Evolutionary conservation across 805 yeast species (phyloP).

Genomic region (Saccharomycopsis javanensis): DNA sequence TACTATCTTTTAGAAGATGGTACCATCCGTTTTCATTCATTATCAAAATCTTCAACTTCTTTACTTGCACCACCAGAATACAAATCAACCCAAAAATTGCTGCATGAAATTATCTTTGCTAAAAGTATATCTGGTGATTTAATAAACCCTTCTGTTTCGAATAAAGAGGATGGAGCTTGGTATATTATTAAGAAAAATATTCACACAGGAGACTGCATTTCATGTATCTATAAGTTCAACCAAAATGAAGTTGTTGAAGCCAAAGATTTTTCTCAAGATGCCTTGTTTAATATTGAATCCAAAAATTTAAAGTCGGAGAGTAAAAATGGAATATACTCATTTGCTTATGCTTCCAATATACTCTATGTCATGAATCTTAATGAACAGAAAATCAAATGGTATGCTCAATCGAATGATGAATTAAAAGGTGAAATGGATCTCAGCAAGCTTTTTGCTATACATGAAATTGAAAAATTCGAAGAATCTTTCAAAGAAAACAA

Average conservation of each 20-base stretch:
- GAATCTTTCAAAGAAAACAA: background rate
- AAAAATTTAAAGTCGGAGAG: background rate
- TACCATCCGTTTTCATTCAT: background rate
- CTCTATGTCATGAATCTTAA: background rate
- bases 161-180: background rate
- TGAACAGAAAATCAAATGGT: background rate
- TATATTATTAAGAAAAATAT: background rate
- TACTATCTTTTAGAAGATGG: slow-evolving; percentile 1
- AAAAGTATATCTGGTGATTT: background rate
- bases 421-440: background rate
- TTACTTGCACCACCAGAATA: background rate
- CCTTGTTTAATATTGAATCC: background rate
- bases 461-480: background rate
- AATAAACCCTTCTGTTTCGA: background rate
- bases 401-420: background rate
- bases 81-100: background rate
- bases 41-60: background rate
- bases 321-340: background rate
- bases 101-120: background rate
- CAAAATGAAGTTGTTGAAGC: background rate
- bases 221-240: background rate
- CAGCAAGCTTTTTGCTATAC: background rate
- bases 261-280: background rate
- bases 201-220: background rate
- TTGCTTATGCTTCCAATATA: background rate